Evolutionary conservation across 768 basidiomycete species (phyloP).

Genomic region (Exidia glandulosa): DNA sequence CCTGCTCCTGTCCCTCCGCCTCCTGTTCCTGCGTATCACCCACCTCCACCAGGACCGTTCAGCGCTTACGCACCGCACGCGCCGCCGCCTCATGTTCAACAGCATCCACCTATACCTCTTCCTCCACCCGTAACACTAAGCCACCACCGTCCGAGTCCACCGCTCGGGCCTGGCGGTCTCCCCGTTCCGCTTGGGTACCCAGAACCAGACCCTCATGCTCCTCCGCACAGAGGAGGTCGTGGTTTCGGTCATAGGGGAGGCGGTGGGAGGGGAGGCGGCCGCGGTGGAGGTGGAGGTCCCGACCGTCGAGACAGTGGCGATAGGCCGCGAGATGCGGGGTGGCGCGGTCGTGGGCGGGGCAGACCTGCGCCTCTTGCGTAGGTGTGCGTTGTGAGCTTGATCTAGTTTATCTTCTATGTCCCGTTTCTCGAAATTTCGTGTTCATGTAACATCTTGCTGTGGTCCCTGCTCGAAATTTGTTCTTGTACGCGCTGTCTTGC

Average conservation of each 20-base stretch:
- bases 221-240: constrained; percentile 21
- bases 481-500: too few relatives aligned
- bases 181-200: constrained; percentile 17
- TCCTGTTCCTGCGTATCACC: not conserved
- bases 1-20: not conserved
- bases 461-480: too few relatives aligned
- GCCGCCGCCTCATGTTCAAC: constrained; percentile 17
- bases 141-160: constrained; percentile 13
- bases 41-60: constrained; percentile 1
- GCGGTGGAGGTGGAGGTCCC: constrained; percentile 11
- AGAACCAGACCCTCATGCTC: constrained; percentile 14
- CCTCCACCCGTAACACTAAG: constrained; percentile 14
- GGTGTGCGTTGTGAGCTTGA: too few relatives aligned
- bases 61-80: constrained; percentile 6
- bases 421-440: too few relatives aligned
- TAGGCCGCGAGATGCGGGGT: constrained; percentile 10
- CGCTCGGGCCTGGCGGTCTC: constrained; percentile 13
- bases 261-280: too few relatives aligned
- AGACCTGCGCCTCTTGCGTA: constrained; percentile 15
- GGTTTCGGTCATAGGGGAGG: too few relatives aligned
- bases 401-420: too few relatives aligned
- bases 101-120: constrained; percentile 10
- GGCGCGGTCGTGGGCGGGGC: constrained; percentile 20
- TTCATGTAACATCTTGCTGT: too few relatives aligned
- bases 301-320: constrained; percentile 8